Evolutionary conservation across 345 rosid genomes (phyloP).

Genomic region (Rhodamnia argentea): DNA sequence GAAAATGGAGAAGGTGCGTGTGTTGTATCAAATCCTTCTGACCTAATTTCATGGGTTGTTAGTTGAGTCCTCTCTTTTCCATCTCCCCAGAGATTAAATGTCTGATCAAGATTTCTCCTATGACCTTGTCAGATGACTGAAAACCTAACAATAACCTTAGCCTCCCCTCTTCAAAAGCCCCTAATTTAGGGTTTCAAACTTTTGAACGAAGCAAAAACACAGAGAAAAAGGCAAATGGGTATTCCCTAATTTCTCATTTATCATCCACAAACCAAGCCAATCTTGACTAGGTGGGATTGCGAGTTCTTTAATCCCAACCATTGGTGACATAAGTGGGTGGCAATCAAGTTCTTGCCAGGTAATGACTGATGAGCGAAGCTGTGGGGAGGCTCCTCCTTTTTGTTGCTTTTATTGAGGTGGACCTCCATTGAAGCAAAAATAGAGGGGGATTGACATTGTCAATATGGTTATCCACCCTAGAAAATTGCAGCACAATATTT

Average conservation of each 20-base stretch:
- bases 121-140: constrained; percentile 21
- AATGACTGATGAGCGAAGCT: not conserved
- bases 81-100: not conserved
- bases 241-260: not conserved
- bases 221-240: not conserved
- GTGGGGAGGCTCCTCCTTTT: not conserved
- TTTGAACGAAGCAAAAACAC: not conserved
- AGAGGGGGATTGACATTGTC: not conserved
- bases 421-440: not conserved
- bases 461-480: not conserved
- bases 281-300: not conserved
- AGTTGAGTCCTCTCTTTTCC: constrained; percentile 1
- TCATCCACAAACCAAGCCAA: not conserved
- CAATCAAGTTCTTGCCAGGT: not conserved
- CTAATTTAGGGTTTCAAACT: constrained; percentile 1
- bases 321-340: not conserved
- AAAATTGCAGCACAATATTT: not conserved
- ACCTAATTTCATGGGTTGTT: constrained; percentile 25
- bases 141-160: not conserved
- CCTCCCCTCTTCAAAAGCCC: not conserved
- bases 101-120: constrained; percentile 4
- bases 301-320: not conserved
- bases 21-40: constrained; percentile 1
- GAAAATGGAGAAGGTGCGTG: constrained; percentile 20
- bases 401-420: not conserved